Evolutionary conservation across 2,329 filamentous ascomycete genomes (phyloP).

Genomic region (Delphinella strobiligena): DNA sequence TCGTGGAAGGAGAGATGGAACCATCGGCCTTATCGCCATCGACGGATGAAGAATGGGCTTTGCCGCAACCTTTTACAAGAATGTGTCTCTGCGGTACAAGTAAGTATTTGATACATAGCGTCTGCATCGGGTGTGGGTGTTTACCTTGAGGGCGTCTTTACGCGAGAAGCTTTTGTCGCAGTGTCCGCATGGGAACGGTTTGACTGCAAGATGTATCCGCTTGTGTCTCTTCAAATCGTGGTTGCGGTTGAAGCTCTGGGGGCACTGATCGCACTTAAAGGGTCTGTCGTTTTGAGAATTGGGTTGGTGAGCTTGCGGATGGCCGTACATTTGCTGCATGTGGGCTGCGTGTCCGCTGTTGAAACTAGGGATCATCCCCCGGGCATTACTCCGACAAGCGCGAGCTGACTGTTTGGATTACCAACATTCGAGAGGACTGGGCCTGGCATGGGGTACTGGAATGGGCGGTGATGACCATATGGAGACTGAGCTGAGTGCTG

Average conservation of each 20-base stretch:
- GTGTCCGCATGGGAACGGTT: slow-evolving; percentile 82
- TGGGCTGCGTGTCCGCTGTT: slow-evolving; percentile 51
- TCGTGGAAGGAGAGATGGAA: slow-evolving; percentile 21
- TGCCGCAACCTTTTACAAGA: slow-evolving; percentile 56
- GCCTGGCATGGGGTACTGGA: slow-evolving; percentile 49
- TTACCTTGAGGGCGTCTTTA: slow-evolving; percentile 93
- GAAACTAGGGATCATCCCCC: slow-evolving; percentile 44
- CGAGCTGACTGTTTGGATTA: slow-evolving; percentile 60
- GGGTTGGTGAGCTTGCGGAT: slow-evolving; percentile 39
- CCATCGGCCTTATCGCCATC: slow-evolving; percentile 25
- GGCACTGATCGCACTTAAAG: slow-evolving; percentile 87
- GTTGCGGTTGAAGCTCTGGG: slow-evolving; percentile 89
- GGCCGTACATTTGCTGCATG: slow-evolving; percentile 49
- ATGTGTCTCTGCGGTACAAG: slow-evolving; percentile 44
- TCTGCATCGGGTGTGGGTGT: slow-evolving; percentile 18
- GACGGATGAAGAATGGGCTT: slow-evolving; percentile 24
- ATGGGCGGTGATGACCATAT: slow-evolving; percentile 36
- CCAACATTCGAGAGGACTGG: slow-evolving; percentile 69
- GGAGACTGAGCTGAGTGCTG: slow-evolving; percentile 37
- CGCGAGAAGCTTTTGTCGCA: slow-evolving; percentile 96
- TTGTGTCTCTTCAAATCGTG: slow-evolving; percentile 95
- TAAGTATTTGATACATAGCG: background rate
- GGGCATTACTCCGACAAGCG: slow-evolving; percentile 51
- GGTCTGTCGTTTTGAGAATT: slow-evolving; percentile 62
- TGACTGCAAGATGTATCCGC: slow-evolving; percentile 85